A percentile compares a stretch with the other conserved stretches of the same genome.
These are phyloP conservation scores for Penicillium malachiteum DNA, from an alignment of 495 filamentous ascomycete species.

Conservation along the genomic window DNA sequence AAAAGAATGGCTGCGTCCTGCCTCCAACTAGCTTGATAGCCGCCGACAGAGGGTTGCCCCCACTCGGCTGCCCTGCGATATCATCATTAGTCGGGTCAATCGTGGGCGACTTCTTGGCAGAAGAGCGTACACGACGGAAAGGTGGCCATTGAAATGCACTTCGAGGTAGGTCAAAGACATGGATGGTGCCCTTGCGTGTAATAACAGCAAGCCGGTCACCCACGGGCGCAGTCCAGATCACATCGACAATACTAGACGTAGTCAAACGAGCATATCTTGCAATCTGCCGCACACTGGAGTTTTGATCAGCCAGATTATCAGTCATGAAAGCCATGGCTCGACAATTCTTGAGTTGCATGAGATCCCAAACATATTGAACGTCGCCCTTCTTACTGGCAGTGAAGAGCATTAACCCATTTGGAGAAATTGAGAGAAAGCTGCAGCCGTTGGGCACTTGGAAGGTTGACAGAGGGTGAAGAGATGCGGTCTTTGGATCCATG, in stretches of 20 bases:
- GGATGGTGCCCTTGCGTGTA: slow-evolving; percentile 89
- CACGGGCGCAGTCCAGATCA: slow-evolving; percentile 79
- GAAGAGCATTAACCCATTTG: slow-evolving; percentile 77
- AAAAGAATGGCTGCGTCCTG: slow-evolving; percentile 59
- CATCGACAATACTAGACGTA: slow-evolving; percentile 82
- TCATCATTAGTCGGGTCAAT: slow-evolving; percentile 36
- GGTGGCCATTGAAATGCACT: slow-evolving; percentile 89
- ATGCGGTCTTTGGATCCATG: slow-evolving; percentile 35
- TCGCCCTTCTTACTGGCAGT: slow-evolving; percentile 93
- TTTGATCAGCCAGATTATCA: slow-evolving; percentile 32
- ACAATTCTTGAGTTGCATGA: slow-evolving; percentile 63
- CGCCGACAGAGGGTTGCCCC: slow-evolving; percentile 62
- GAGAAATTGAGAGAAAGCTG: slow-evolving; percentile 87
- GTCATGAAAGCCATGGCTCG: slow-evolving; percentile 41
- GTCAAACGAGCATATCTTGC: slow-evolving; percentile 88
- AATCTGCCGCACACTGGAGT: slow-evolving; percentile 69
- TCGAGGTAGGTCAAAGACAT: slow-evolving; percentile 81
- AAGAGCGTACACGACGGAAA: slow-evolving; percentile 58
- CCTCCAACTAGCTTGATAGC: slow-evolving; percentile 57
- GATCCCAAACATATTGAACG: slow-evolving; percentile 87
- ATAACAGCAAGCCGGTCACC: slow-evolving; percentile 81
- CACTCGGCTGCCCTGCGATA: slow-evolving; percentile 48
- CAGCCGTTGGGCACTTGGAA: slow-evolving; percentile 82
- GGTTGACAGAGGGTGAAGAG: slow-evolving; percentile 66
- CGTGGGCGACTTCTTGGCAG: slow-evolving; percentile 37